Percentiles rank a stretch among this genome's conserved stretches.
Conservation (phyloP, 805 yeast species). For the Brettanomyces nanus region DNA sequence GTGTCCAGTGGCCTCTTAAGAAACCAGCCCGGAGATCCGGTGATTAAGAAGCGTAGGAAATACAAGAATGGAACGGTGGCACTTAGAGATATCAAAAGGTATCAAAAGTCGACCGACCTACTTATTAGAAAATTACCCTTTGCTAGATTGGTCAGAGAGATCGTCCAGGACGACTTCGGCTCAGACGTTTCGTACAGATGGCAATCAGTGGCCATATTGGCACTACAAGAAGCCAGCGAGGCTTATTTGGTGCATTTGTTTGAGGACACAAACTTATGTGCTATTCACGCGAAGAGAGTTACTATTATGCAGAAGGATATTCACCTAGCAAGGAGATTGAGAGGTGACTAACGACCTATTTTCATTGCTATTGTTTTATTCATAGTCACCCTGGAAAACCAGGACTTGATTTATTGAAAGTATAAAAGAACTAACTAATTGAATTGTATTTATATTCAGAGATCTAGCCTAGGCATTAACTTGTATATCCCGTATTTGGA, state of each 20-base stretch:
- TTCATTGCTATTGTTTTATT: too few species aligned
- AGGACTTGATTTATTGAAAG: neutral
- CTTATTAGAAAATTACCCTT: conserved; percentile 67
- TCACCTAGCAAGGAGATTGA: conserved; percentile 68
- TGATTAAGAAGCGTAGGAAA: conserved; percentile 27
- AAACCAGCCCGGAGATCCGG: conserved; percentile 51
- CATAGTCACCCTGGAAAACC: too few species aligned
- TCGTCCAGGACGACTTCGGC: conserved; percentile 53
- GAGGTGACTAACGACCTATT: conserved; percentile 43
- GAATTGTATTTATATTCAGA: too few species aligned
- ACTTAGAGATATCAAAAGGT: conserved; percentile 57
- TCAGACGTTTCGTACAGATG: conserved; percentile 54
- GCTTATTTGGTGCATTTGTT: conserved; percentile 65
- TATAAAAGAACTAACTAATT: too few species aligned
- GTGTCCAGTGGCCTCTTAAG: conserved; percentile 32
- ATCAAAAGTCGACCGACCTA: conserved; percentile 60
- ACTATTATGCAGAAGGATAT: conserved; percentile 81
- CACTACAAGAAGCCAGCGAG: conserved; percentile 76
- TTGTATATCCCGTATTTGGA: too few species aligned
- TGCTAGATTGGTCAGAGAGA: conserved; percentile 68
- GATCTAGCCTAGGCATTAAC: too few species aligned
- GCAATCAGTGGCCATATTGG: conserved; percentile 73
- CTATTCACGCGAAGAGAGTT: conserved; percentile 75
- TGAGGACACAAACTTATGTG: conserved; percentile 72
- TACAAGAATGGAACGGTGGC: conserved; percentile 63